Conservation (phyloP, 1,139 yeast genomes). For the Pichia kudriavzevii region DNA sequence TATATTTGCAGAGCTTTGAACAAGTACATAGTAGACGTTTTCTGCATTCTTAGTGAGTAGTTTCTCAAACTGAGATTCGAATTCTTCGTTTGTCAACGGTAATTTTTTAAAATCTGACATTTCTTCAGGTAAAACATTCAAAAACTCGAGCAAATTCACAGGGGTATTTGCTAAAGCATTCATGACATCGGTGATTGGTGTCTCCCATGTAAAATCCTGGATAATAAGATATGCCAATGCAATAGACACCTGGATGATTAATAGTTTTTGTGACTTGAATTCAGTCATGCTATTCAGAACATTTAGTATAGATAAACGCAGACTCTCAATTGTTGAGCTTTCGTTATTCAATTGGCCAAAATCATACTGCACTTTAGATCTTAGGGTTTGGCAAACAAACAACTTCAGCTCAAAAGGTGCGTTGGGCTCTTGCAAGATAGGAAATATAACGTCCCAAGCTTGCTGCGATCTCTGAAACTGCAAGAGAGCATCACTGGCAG, state of each 20-base stretch:
- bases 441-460: constrained; percentile 51
- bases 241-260: constrained; percentile 73
- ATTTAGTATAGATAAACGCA: constrained; percentile 57
- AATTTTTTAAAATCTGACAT: constrained; percentile 70
- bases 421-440: constrained; percentile 19
- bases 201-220: constrained; percentile 66
- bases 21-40: constrained; percentile 55
- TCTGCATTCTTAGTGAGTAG: constrained; percentile 63
- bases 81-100: constrained; percentile 77
- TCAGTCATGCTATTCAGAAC: constrained; percentile 34
- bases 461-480: constrained; percentile 71
- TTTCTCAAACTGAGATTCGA: constrained; percentile 52
- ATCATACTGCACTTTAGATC: constrained; percentile 81
- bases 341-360: constrained; percentile 62
- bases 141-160: constrained; percentile 60
- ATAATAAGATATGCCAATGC: constrained; percentile 77
- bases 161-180: constrained; percentile 37
- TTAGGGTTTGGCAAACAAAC: constrained; percentile 85
- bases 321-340: constrained; percentile 33
- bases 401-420: constrained; percentile 47
- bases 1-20: constrained; percentile 37
- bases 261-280: constrained; percentile 35
- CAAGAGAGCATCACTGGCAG: constrained; percentile 65
- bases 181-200: constrained; percentile 65
- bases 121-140: constrained; percentile 88